Percentiles rank a stretch among this genome's conserved stretches.
Conservation (phyloP, 2,329 filamentous ascomycete species). For the Claviceps africana region DNA sequence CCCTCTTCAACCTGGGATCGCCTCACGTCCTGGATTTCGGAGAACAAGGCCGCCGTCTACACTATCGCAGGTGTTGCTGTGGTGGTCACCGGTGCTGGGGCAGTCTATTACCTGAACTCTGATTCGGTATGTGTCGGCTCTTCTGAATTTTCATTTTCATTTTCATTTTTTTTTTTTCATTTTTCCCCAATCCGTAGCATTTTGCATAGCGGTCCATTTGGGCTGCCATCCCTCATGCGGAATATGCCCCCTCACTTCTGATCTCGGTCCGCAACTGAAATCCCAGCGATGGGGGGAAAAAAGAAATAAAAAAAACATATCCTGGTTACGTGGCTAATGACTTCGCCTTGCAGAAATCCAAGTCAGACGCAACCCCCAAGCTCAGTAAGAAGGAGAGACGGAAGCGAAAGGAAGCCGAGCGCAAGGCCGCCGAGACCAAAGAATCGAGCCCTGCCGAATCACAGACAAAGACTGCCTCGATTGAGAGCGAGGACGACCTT, state of each 20-base stretch:
- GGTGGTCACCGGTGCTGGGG: slow-evolving; percentile 79
- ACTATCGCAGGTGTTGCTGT: slow-evolving; percentile 90
- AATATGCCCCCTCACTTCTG: background rate
- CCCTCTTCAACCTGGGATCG: slow-evolving; percentile 75
- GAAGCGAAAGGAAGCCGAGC: slow-evolving; percentile 69
- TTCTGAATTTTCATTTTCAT: background rate
- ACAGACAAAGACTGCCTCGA: slow-evolving; percentile 35
- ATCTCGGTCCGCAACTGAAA: background rate
- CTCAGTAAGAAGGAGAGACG: slow-evolving; percentile 80
- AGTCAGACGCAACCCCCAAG: slow-evolving; percentile 44
- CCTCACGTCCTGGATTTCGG: slow-evolving; percentile 79
- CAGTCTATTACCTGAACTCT: slow-evolving; percentile 74
- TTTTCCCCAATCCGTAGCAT: background rate
- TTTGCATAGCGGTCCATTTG: background rate
- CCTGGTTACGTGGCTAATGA: background rate
- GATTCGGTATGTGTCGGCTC: slow-evolving; percentile 32
- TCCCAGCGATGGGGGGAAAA: background rate
- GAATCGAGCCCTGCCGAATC: slow-evolving; percentile 22
- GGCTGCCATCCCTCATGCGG: background rate
- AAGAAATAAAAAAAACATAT: background rate
- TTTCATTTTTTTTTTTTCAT: background rate
- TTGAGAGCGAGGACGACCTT: slow-evolving; percentile 51
- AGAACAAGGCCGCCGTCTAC: slow-evolving; percentile 92
- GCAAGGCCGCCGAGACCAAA: slow-evolving; percentile 36
- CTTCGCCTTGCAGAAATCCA: slow-evolving; percentile 24